Base-by-base conservation (phyloP, 257 asterid species). In the Mitragyna speciosa region DNA sequence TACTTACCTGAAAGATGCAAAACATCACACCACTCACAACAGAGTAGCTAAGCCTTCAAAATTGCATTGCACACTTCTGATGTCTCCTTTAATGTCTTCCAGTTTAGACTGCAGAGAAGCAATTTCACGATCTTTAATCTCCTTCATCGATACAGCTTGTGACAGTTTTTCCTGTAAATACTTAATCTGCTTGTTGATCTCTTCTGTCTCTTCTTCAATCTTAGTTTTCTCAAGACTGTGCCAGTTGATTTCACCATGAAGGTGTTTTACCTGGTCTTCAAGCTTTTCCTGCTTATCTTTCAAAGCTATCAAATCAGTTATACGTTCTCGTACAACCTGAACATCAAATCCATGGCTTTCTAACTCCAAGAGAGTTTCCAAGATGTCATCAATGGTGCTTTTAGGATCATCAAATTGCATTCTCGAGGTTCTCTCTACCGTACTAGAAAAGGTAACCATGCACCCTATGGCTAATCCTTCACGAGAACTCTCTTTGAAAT, bases 391-490 rank as follows among this genome's bases (percentile, higher is more conserved):
- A 12, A 82, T 82, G 61, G 70, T 54, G 85, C 87, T 81, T 79
- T 73, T 75, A 7, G 95, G 86, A 76, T 86, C 92, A 11, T 76
- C 85, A 58, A 83, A 66, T 80, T 69, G 89, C 82, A 95, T 76
- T 76, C 71, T 88, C 28, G 87, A 82, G 51, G 85, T 79, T 80
- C 78, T 91, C 49, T 89, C 97, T 43, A 90, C 96, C 73, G 87
- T 72, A 36, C 89, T 83, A 65, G 88, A 68, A 80, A 89, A 96
- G 14, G 86, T 89, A 1, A 92, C 97, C 98, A 92, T 96, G 72
- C 15, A 85, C 52, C 94, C 97, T 66, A 94, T 85, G 70, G 98
- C 98, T 78, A 86, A 76, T 48, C 97, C 96, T 82, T 93, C 98
- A 8, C 97, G 95, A 6, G 84, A 76, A 81, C 92, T 85, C 83